A percentile compares a stretch with the other conserved stretches of the same genome.
Conservation (phyloP, 2,329 filamentous ascomycete species). For the Tolypocladium tropicale region DNA sequence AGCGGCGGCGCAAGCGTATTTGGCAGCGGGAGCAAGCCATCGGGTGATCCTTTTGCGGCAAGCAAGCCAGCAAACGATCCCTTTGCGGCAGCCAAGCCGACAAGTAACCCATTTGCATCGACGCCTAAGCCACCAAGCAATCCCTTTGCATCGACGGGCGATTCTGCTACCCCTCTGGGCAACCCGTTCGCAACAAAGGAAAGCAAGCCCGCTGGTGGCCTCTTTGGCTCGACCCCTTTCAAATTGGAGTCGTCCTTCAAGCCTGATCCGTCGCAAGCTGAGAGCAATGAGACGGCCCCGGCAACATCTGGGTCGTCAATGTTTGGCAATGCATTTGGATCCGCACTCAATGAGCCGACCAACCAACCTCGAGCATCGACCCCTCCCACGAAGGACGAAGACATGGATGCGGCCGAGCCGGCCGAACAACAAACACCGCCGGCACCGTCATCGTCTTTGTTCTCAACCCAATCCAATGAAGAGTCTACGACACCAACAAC, state of each 20-base stretch:
- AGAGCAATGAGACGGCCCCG: conserved; percentile 43
- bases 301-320: conserved; percentile 33
- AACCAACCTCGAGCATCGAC: conserved; percentile 25
- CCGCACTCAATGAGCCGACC: conserved; percentile 40
- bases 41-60: conserved; percentile 20
- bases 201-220: conserved; percentile 18
- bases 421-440: conserved; percentile 24
- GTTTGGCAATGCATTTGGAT: conserved; percentile 53
- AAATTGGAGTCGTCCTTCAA: conserved; percentile 60
- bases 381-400: conserved; percentile 35
- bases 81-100: conserved; percentile 8
- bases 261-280: conserved; percentile 48
- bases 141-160: conserved; percentile 15
- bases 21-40: conserved; percentile 25
- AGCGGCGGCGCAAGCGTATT: conserved; percentile 24
- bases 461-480: conserved; percentile 13
- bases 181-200: conserved; percentile 17
- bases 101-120: neutral
- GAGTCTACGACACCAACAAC: conserved; percentile 39
- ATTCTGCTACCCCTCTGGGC: conserved; percentile 9
- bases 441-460: conserved; percentile 23
- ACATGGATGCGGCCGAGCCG: conserved; percentile 35
- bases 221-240: conserved; percentile 47
- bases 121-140: conserved; percentile 20
- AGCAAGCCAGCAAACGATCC: conserved; percentile 7